Conservation (phyloP, 305 asterid genomes). For the Solanum hybrid region DNA sequence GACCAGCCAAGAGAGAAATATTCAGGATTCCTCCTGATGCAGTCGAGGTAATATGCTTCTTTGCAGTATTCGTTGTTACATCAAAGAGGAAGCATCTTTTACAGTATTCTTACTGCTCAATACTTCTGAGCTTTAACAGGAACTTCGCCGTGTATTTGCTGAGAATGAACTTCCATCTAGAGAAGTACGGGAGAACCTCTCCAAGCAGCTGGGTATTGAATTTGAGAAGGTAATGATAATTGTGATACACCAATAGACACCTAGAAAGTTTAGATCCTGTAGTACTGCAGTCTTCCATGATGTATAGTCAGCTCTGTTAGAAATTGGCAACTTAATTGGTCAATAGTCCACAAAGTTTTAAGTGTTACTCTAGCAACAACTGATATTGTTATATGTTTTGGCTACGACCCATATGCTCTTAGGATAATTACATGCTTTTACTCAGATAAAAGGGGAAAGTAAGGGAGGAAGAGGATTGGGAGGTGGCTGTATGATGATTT, state of each 20-base stretch:
- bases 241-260: not conserved
- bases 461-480: not conserved
- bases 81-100: not conserved
- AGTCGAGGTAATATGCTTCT: slow-evolving; percentile 50
- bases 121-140: slow-evolving; percentile 37
- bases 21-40: slow-evolving; percentile 65
- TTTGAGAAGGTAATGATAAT: slow-evolving; percentile 56
- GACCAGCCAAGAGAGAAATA: slow-evolving; percentile 44
- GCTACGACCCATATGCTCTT: not conserved
- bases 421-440: not conserved
- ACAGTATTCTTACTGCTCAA: slow-evolving; percentile 1
- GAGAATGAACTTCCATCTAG: slow-evolving; percentile 93
- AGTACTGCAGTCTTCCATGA: not conserved
- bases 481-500: not conserved
- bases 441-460: not conserved
- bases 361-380: not conserved
- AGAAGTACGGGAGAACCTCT: slow-evolving; percentile 52
- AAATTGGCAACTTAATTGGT: not conserved
- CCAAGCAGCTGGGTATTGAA: slow-evolving; percentile 72
- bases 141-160: slow-evolving; percentile 71
- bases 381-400: not conserved
- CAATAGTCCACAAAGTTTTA: not conserved
- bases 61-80: not conserved
- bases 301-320: not conserved
- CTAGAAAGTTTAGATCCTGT: not conserved